phyloP scores from a whole-genome alignment of 2,329 filamentous ascomycete species.

The Penicillium sp. region DNA sequence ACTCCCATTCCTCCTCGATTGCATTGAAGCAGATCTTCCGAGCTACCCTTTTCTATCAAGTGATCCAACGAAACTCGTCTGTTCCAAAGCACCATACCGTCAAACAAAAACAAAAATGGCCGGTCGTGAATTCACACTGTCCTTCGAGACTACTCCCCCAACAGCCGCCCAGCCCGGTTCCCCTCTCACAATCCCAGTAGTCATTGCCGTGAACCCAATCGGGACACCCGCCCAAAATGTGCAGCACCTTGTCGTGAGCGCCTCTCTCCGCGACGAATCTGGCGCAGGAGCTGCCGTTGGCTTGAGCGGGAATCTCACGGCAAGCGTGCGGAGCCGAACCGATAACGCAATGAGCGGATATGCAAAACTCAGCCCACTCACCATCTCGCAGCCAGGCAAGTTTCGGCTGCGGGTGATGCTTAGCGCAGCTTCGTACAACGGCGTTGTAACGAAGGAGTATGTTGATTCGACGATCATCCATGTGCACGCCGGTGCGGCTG shows the following conservation, averaged over 20 bases:
- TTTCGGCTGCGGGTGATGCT: constrained; percentile 36
- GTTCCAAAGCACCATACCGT: neutral
- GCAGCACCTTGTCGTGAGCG: constrained; percentile 32
- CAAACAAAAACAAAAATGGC: constrained; percentile 9
- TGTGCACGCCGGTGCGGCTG: constrained; percentile 28
- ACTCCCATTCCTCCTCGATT: constrained; percentile 1
- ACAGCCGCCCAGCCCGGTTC: constrained; percentile 26
- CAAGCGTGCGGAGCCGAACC: constrained; percentile 34
- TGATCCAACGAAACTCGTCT: neutral
- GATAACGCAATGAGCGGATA: constrained; percentile 34
- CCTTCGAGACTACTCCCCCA: constrained; percentile 33
- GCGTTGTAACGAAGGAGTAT: constrained; percentile 32
- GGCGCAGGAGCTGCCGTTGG: constrained; percentile 23
- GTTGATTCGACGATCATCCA: constrained; percentile 33
- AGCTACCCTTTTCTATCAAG: neutral
- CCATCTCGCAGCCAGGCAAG: constrained; percentile 30
- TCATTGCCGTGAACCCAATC: constrained; percentile 33
- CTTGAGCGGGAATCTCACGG: constrained; percentile 31
- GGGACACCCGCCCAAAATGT: constrained; percentile 23
- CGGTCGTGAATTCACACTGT: constrained; percentile 31
- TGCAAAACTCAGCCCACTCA: constrained; percentile 30
- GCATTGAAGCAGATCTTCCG: neutral
- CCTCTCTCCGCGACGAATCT: constrained; percentile 30
- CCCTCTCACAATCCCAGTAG: constrained; percentile 34
- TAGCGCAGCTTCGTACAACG: constrained; percentile 29